phyloP scores from a whole-genome alignment of 352 stramenopile species.

The Thalassiosira mediterranea region DNA sequence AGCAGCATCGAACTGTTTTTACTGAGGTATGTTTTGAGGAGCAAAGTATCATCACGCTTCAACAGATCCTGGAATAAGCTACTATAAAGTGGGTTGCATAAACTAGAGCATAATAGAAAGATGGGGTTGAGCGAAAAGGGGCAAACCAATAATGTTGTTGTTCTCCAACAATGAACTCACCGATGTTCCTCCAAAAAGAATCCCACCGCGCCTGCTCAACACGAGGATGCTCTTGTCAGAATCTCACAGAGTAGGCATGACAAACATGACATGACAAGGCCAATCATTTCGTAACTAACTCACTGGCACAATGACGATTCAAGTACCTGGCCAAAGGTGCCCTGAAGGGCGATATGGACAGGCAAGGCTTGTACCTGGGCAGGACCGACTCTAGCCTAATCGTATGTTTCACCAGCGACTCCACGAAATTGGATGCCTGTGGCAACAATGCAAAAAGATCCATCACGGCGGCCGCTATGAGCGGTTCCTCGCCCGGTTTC shows the following conservation, averaged over 20 bases:
- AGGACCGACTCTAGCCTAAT: constrained; percentile 93
- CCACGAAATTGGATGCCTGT: constrained; percentile 92
- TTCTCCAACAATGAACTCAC: no score
- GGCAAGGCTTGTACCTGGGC: constrained; percentile 89
- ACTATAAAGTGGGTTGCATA: constrained; percentile 87
- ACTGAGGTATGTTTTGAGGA: constrained; percentile 89
- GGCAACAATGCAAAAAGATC: constrained; percentile 95
- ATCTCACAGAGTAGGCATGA: constrained; percentile 9
- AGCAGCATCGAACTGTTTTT: constrained; percentile 86
- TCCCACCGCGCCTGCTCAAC: constrained; percentile 31
- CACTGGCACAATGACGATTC: constrained; percentile 87
- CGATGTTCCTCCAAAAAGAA: constrained; percentile 78
- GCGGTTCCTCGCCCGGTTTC: constrained; percentile 90
- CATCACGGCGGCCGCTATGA: constrained; percentile 94
- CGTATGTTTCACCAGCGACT: constrained; percentile 93
- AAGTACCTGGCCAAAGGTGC: constrained; percentile 91
- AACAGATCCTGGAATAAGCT: constrained; percentile 94
- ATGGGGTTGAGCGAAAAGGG: no score
- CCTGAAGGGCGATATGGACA: constrained; percentile 91
- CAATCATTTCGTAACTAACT: no score
- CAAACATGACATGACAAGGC: background rate
- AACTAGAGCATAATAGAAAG: no score
- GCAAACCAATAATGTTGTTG: no score
- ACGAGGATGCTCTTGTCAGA: no score
- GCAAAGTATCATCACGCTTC: constrained; percentile 88